A percentile compares a stretch with the other conserved stretches of the same genome.
phyloP scores from a whole-genome alignment of 768 basidiomycete genomes.

The Auricularia cornea region DNA sequence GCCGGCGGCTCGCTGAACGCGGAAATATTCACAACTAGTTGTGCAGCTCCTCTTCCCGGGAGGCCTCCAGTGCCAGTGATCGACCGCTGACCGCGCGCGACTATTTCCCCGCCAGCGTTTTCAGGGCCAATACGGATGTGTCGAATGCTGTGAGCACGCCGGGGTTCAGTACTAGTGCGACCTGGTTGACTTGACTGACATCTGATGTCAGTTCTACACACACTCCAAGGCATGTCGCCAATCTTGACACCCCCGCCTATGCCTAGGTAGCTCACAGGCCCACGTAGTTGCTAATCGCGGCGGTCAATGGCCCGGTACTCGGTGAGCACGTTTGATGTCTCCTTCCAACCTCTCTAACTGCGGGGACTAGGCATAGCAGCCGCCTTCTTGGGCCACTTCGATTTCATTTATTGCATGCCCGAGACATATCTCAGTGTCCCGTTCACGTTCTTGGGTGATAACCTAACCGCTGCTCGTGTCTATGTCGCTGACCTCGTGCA shows the following conservation, averaged over 20 bases:
- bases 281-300: constrained; percentile 47
- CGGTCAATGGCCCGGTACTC: constrained; percentile 68
- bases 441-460: constrained; percentile 58
- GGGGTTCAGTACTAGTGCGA: background rate
- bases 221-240: constrained; percentile 41
- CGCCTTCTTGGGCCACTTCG: constrained; percentile 67
- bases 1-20: background rate
- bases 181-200: background rate
- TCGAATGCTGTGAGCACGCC: constrained; percentile 47
- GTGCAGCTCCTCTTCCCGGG: background rate
- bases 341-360: background rate
- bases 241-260: background rate
- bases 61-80: background rate
- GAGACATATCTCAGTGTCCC: constrained; percentile 55
- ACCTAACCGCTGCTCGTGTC: constrained; percentile 1
- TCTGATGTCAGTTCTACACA: constrained; percentile 42
- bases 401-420: constrained; percentile 63
- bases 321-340: constrained; percentile 31
- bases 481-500: constrained; percentile 16
- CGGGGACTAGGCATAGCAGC: constrained; percentile 49
- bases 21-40: background rate
- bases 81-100: constrained; percentile 28
- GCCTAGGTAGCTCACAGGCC: background rate
- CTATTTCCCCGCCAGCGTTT: constrained; percentile 37
- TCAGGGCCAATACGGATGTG: constrained; percentile 48